Base-by-base conservation (phyloP, 805 yeast species). In the Cyberlindnera mississippiensis region DNA sequence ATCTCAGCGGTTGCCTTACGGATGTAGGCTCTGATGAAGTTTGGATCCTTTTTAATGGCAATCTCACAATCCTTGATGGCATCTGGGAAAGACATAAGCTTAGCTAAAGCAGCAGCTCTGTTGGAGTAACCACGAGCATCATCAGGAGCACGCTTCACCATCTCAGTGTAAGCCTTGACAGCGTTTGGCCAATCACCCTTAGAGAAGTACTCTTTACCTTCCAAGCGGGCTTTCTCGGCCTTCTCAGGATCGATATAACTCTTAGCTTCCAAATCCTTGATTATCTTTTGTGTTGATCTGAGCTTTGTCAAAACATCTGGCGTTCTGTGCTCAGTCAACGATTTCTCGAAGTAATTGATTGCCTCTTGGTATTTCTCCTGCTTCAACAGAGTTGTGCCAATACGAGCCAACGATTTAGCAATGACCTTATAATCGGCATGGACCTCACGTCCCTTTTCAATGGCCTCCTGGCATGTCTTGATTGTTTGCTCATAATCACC, bases 101-200 rank as follows among this genome's bases (percentile, higher is more conserved):
- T 93, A 35, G 96, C 82, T 61, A 85, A 76, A 2, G 96, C 96
- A 30, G 99, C 99, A 40, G 99, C 99, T 68, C 99, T 85, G 72
- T 93, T 93, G 28, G 96, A 89, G 66, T 89, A 93, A 44, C 97
- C 98, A 66, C 96, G 80, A 18, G 95, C 95, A 66, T 93, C 98
- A 42, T 80, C 80, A 43, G 99, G 99, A n/a, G 90, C 89, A 64
- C 99, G 85, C 69, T 89, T 87, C 56, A 91, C 73, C 90, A 93
- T 93, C 68, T 93, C 99, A 37, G 95, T 75, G 68, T 93, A 93
- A 4, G 96, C 85, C 63, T 85, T 85, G 33, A 93, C 96, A 17
- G 98, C 97, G 51, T 73, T 81, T 49, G 99, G 98, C 96, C 96
- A 91, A 66, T 91, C 96, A 37, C 87, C 93, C 54, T 85, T 83